These are phyloP conservation scores for Colletotrichum sp. DNA, from an alignment of 2,329 filamentous ascomycete species.

Conservation along the genomic window DNA sequence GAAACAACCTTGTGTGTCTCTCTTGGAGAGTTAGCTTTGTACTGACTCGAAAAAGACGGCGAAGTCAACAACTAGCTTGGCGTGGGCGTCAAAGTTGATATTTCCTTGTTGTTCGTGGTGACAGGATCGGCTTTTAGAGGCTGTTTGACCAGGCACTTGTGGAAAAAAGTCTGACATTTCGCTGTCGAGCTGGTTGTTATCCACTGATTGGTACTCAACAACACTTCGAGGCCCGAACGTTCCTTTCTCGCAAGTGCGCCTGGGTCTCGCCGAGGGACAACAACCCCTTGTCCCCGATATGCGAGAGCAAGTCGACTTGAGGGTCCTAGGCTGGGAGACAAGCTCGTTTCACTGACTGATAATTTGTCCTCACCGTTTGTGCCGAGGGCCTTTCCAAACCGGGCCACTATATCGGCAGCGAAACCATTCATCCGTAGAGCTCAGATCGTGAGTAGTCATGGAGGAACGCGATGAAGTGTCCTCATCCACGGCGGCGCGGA, in stretches of 20 bases:
- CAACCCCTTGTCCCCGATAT: neutral
- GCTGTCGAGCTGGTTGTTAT: neutral
- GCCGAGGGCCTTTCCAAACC: neutral
- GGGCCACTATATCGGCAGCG: neutral
- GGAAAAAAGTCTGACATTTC: neutral
- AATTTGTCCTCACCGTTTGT: neutral
- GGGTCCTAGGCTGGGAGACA: neutral
- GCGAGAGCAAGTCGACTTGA: neutral
- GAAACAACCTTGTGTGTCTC: too few species aligned
- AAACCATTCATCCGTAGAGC: neutral
- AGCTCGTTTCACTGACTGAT: neutral
- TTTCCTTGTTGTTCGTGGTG: too few species aligned
- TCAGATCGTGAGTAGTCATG: neutral
- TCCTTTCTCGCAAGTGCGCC: neutral
- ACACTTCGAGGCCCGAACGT: neutral
- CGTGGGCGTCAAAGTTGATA: too few species aligned
- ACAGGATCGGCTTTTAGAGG: too few species aligned
- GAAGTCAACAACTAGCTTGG: too few species aligned
- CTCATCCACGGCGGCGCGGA: neutral
- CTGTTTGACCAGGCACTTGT: too few species aligned
- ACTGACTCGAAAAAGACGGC: too few species aligned
- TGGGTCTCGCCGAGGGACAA: neutral
- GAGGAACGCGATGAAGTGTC: neutral
- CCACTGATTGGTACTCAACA: neutral
- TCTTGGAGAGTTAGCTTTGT: too few species aligned